Evolutionary conservation across 805 yeast genomes (phyloP).

Genomic region (Hanseniaspora taiwanica): DNA sequence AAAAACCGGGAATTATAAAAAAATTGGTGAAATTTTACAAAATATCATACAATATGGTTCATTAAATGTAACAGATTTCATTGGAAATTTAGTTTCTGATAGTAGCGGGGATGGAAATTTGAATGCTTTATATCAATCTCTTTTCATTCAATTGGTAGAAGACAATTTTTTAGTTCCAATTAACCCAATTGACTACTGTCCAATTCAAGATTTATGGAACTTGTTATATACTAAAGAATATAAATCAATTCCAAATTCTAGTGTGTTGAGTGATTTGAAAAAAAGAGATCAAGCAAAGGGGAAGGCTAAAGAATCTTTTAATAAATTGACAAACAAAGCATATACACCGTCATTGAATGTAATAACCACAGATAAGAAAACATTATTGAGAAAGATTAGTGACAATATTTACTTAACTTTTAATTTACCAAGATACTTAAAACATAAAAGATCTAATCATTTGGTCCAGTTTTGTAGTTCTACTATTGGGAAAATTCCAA

Average conservation of each 20-base stretch:
- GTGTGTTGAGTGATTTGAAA: conserved; percentile 39
- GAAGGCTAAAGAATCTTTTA: conserved; percentile 27
- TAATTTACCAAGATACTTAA: conserved; percentile 53
- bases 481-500: conserved; percentile 55
- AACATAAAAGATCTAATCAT: conserved; percentile 50
- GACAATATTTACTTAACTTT: conserved; percentile 41
- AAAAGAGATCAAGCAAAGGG: conserved; percentile 49
- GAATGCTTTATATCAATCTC: conserved; percentile 19
- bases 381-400: conserved; percentile 32
- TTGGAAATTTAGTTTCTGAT: conserved; percentile 14
- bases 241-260: conserved; percentile 24
- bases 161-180: conserved; percentile 41
- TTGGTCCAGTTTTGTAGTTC: conserved; percentile 50
- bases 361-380: conserved; percentile 20
- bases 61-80: conserved; percentile 41
- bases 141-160: conserved; percentile 33
- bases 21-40: conserved; percentile 47
- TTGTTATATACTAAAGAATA: conserved; percentile 30
- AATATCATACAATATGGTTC: conserved; percentile 61
- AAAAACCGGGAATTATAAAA: conserved; percentile 5
- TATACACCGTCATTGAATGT: conserved; percentile 9
- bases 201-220: conserved; percentile 28
- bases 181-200: conserved; percentile 23
- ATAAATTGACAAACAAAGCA: conserved; percentile 23
- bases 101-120: conserved; percentile 17